These are phyloP conservation scores for Cryphonectria radicalis DNA, from an alignment of 2,329 filamentous ascomycete species.

Conservation along the genomic window DNA sequence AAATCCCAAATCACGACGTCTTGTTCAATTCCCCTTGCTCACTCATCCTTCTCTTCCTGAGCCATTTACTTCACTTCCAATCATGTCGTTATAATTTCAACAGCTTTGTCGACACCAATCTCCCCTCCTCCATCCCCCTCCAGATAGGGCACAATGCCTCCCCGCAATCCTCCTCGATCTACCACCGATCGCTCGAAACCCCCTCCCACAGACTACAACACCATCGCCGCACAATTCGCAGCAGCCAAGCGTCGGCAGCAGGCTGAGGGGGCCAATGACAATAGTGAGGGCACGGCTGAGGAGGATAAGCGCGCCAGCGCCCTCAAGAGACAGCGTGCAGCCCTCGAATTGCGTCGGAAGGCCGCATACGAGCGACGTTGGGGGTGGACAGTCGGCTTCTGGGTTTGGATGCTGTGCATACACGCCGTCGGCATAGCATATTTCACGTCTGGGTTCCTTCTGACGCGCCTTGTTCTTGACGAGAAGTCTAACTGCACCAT, in stretches of 20 bases:
- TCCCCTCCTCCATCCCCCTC: slow-evolving; percentile 5
- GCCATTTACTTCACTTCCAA: slow-evolving; percentile 22
- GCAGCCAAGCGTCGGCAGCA: slow-evolving; percentile 57
- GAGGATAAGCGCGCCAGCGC: slow-evolving; percentile 41
- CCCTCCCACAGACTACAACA: slow-evolving; percentile 51
- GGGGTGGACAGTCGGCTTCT: slow-evolving; percentile 68
- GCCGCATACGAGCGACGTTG: slow-evolving; percentile 56
- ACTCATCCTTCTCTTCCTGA: slow-evolving; percentile 16
- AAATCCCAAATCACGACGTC: not conserved
- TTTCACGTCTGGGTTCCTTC: slow-evolving; percentile 92
- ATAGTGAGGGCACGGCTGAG: slow-evolving; percentile 29
- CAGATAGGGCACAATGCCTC: slow-evolving; percentile 35
- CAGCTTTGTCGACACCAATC: not conserved
- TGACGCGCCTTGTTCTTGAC: slow-evolving; percentile 81
- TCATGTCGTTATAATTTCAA: slow-evolving; percentile 25
- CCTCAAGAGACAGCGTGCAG: slow-evolving; percentile 50
- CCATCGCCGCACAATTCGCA: slow-evolving; percentile 58
- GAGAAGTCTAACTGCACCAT: slow-evolving; percentile 72
- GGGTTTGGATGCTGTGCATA: slow-evolving; percentile 70
- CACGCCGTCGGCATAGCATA: slow-evolving; percentile 84
- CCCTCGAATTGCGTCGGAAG: slow-evolving; percentile 54
- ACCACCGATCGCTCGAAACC: slow-evolving; percentile 33
- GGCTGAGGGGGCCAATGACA: slow-evolving; percentile 43
- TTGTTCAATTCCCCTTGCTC: slow-evolving; percentile 19
- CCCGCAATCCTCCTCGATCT: slow-evolving; percentile 32